These are phyloP conservation scores for Balansia obtecta DNA, from an alignment of 2,329 filamentous ascomycete genomes.

Conservation along the genomic window DNA sequence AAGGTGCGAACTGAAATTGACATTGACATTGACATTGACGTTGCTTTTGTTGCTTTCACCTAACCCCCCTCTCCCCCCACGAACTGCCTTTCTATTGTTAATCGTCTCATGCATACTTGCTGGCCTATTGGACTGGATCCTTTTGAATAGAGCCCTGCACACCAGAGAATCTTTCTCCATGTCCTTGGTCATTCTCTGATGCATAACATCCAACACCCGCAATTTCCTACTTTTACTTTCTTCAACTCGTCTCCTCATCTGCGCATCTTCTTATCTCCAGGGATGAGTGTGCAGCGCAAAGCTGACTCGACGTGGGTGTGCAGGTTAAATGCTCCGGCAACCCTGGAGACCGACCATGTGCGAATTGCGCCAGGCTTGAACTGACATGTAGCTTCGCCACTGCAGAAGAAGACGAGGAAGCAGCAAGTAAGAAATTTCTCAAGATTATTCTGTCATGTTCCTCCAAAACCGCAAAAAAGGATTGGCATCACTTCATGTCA, in stretches of 20 bases:
- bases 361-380: conserved; percentile 25
- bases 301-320: neutral
- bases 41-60: neutral
- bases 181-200: no score
- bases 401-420: conserved; percentile 10
- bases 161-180: no score
- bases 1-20: conserved; percentile 18
- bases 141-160: no score
- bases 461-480: neutral
- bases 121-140: no score
- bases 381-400: conserved; percentile 23
- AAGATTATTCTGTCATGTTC: no score
- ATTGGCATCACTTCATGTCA: no score
- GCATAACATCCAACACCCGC: no score
- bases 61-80: no score
- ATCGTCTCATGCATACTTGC: no score
- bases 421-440: conserved; percentile 10
- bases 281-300: neutral
- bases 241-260: neutral
- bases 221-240: neutral
- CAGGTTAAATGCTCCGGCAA: conserved; percentile 32
- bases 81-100: no score
- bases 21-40: neutral
- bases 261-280: neutral
- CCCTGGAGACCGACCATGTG: conserved; percentile 22